Evolutionary conservation across 805 yeast species (phyloP).

Genomic region (Nematodospora valgi): DNA sequence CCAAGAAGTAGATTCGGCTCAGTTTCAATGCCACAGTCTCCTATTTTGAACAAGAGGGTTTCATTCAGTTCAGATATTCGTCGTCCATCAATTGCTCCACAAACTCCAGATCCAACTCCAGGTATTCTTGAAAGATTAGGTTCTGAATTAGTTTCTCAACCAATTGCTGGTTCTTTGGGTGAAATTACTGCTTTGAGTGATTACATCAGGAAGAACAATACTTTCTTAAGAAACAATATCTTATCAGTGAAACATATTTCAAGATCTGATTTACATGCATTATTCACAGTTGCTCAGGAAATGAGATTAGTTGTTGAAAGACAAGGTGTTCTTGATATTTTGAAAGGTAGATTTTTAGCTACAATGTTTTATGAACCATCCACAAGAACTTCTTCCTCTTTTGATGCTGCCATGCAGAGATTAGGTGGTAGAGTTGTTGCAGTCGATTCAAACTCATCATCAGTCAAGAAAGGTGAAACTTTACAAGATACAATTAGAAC

Average conservation of each 20-base stretch:
- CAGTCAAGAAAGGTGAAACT: constrained; percentile 97
- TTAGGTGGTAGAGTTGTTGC: constrained; percentile 96
- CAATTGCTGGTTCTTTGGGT: constrained; percentile 65
- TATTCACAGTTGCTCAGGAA: constrained; percentile 97
- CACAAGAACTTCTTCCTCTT: constrained; percentile 93
- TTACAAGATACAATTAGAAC: constrained; percentile 95
- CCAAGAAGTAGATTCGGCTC: constrained; percentile 44
- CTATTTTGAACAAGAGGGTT: constrained; percentile 31
- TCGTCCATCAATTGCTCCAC: constrained; percentile 36
- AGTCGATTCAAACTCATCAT: constrained; percentile 80
- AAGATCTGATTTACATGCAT: constrained; percentile 85
- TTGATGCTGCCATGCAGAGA: constrained; percentile 99
- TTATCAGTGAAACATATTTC: constrained; percentile 84
- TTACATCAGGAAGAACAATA: constrained; percentile 77
- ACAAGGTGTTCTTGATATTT: constrained; percentile 86
- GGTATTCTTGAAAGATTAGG: constrained; percentile 49
- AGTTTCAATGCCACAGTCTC: constrained; percentile 36
- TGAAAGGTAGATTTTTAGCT: constrained; percentile 86
- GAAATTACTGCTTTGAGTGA: constrained; percentile 79
- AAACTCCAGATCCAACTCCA: constrained; percentile 39
- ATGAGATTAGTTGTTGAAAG: constrained; percentile 96
- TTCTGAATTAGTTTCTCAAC: constrained; percentile 68
- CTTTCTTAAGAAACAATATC: constrained; percentile 85
- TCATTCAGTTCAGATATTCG: constrained; percentile 32
- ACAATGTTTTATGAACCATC: constrained; percentile 98